A percentile compares a stretch with the other conserved stretches of the same genome.
Conservation (phyloP, 192 early-diverging fungal species). For the Tieghemiomyces parasiticus region DNA sequence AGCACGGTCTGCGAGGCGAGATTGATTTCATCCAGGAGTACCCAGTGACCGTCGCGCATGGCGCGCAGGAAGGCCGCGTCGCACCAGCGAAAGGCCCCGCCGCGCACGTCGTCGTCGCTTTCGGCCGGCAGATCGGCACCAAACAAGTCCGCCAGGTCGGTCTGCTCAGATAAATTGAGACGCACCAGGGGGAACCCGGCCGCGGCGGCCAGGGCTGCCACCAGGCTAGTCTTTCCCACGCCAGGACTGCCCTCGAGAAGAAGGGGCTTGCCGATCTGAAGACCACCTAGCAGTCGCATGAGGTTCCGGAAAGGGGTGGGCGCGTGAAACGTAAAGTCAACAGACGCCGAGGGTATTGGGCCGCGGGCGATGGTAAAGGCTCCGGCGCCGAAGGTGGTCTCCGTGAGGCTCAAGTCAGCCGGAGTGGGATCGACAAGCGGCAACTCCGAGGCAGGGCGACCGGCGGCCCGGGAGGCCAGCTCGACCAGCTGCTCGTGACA, state of each 20-base stretch:
- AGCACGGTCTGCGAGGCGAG: conserved; percentile 96
- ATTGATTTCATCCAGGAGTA: conserved; percentile 93
- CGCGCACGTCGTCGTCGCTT: conserved; percentile 58
- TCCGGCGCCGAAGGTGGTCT: conserved; percentile 44
- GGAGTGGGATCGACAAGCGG: conserved; percentile 11
- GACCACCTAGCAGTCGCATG: conserved; percentile 67
- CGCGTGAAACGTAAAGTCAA: conserved; percentile 70
- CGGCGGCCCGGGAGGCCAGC: neutral
- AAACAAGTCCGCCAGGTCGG: conserved; percentile 96
- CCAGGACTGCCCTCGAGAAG: conserved; percentile 95
- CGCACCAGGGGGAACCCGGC: conserved; percentile 78
- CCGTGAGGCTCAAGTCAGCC: conserved; percentile 16
- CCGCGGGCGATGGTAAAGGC: conserved; percentile 72
- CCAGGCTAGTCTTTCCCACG: conserved; percentile 89
- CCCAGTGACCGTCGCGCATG: conserved; percentile 93
- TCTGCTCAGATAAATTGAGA: conserved; percentile 97
- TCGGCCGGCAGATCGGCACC: conserved; percentile 95
- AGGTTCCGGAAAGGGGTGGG: conserved; percentile 85
- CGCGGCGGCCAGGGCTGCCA: conserved; percentile 61
- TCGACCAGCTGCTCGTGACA: conserved; percentile 27
- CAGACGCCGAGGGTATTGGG: conserved; percentile 21
- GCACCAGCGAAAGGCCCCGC: conserved; percentile 78
- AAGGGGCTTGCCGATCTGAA: conserved; percentile 85
- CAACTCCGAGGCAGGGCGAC: conserved; percentile 6
- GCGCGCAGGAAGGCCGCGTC: conserved; percentile 95